Conservation (phyloP, 1,284 basidiomycete species). For the Gastroboletus turbinatus region DNA sequence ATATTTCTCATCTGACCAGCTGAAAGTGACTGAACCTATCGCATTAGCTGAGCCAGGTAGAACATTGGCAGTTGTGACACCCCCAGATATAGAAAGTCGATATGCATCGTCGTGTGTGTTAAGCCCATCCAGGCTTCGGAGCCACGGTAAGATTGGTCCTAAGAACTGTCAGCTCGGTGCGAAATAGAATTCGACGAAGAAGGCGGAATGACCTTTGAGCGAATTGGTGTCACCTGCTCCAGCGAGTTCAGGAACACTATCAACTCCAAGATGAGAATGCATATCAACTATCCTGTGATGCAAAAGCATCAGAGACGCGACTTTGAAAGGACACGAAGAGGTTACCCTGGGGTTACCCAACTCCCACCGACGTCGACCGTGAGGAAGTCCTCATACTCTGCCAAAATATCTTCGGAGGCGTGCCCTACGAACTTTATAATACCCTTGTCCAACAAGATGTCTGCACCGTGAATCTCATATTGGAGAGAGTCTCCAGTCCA, state of each 20-base stretch:
- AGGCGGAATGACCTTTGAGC: conserved; percentile 31
- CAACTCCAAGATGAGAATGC: conserved; percentile 65
- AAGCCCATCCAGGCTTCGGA: conserved; percentile 34
- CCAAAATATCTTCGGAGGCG: conserved; percentile 30
- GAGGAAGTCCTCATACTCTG: conserved; percentile 24
- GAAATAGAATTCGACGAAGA: background rate
- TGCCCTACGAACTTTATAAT: conserved; percentile 44
- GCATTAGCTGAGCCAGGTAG: conserved; percentile 62
- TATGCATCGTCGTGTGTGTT: conserved; percentile 37
- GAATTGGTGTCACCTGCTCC: conserved; percentile 49
- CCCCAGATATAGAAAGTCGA: conserved; percentile 36
- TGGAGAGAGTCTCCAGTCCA: conserved; percentile 65
- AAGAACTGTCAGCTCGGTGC: background rate
- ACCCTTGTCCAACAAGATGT: conserved; percentile 47
- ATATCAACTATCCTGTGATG: conserved; percentile 49
- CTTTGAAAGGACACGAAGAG: background rate
- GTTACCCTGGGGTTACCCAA: conserved; percentile 49
- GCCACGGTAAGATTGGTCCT: conserved; percentile 44
- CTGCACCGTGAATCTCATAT: conserved; percentile 51
- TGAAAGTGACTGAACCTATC: conserved; percentile 42
- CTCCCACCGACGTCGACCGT: conserved; percentile 42
- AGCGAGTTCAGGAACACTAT: conserved; percentile 44
- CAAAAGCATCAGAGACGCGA: background rate
- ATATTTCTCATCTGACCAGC: background rate
- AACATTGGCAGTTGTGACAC: conserved; percentile 70